Evolutionary conservation across 352 stramenopile genomes (phyloP), one percentile per base, ranked within the genome.

Genomic region (Elongisporangium undulatum): DNA sequence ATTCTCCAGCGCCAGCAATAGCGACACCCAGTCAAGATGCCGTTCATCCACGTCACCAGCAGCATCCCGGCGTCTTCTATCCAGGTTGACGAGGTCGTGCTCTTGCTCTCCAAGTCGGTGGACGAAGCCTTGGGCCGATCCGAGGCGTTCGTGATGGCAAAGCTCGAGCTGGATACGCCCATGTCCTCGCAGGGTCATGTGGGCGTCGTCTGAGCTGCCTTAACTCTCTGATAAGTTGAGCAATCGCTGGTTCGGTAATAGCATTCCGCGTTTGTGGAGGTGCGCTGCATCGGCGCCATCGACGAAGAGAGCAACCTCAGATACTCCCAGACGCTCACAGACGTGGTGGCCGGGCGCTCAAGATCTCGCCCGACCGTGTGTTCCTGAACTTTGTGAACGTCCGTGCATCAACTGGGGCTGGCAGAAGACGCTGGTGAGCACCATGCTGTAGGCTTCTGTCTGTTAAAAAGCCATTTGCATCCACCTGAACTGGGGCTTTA

Each of bases 381-480:
- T 68, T 60, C 38, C 26, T 71, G 54, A 53, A 51, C 26, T 65
- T 71, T 49, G 64, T 55, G 19, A 61, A 71, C 21, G 61, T 71
- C 45, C 59, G 24, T 23, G 54, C 16, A 51, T 68, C n/a, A 56
- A 65, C 10, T 58, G 50, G n/a, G 26, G 26, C 26, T 38, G 26
- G 26, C 5, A 38, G 26, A 38, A 38, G 26, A 38, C 26, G 26
- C 26, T 38, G 4, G 26, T 38, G 26, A 38, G 26, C 26, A 38
- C 26, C 26, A 38, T 38, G 26, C 26, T 38, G 1, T 38, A 38
- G 26, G 12, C 9, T 13, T 38, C 12, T 38, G 7, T 7, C 24
- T 8, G 24, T 34, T 34, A 7, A 34, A 7, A n/a, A n/a, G n/a
- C 23, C 23, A 26, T 2, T 26, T 26, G 23, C 5, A 5, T 26